Percentiles rank a stretch among this genome's conserved stretches.
These are phyloP conservation scores for Calonectria pteridis DNA, from an alignment of 2,329 filamentous ascomycete genomes.

Conservation along the genomic window DNA sequence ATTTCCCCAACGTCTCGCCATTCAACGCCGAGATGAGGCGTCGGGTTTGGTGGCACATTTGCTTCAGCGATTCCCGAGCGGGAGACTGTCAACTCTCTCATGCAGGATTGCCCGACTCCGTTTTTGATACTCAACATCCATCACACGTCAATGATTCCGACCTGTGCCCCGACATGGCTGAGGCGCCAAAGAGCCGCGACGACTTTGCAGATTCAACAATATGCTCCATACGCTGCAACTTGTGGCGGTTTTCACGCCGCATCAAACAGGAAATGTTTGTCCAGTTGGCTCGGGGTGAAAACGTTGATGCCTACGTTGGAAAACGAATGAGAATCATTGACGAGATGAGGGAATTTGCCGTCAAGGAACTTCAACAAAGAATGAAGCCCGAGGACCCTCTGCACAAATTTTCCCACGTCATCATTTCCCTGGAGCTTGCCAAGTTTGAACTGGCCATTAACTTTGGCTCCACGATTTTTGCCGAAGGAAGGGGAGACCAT, in stretches of 20 bases:
- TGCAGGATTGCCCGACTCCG: background rate
- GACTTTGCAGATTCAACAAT: background rate
- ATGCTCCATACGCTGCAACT: background rate
- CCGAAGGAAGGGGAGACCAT: background rate
- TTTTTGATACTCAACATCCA: background rate
- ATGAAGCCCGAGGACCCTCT: background rate
- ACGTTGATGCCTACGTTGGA: background rate
- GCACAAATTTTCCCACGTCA: background rate
- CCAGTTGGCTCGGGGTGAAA: background rate
- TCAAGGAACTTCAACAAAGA: background rate
- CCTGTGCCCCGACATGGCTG: background rate
- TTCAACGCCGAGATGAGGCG: constrained; percentile 7
- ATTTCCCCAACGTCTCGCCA: background rate
- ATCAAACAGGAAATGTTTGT: background rate
- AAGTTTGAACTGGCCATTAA: background rate
- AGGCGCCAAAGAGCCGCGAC: background rate
- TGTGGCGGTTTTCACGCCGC: background rate
- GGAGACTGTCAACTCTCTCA: constrained; percentile 1
- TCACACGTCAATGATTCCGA: background rate
- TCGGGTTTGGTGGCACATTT: constrained; percentile 9
- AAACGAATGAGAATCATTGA: background rate
- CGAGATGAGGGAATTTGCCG: background rate
- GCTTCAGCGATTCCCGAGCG: background rate
- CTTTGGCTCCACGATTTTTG: background rate
- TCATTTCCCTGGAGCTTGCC: background rate